phyloP scores from a whole-genome alignment of 148 eudicot species.

The Chenopodium formosanum region DNA sequence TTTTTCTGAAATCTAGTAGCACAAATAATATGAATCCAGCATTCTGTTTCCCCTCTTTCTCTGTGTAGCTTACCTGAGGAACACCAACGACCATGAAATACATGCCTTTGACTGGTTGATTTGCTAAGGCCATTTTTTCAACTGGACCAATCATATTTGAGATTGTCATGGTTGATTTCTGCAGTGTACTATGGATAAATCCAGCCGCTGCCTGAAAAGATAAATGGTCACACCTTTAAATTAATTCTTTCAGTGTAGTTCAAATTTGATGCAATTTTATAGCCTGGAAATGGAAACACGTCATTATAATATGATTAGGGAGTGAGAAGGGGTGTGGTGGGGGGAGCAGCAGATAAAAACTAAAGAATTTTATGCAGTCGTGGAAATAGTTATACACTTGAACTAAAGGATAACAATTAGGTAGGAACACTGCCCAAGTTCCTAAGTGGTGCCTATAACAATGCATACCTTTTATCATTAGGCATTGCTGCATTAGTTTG shows the following conservation, averaged over 20 bases:
- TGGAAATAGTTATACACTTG: too few relatives aligned
- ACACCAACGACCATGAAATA: conserved; percentile 60
- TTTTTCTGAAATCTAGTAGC: too few relatives aligned
- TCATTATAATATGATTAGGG: neutral
- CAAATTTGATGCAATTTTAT: neutral
- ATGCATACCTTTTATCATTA: too few relatives aligned
- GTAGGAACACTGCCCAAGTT: too few relatives aligned
- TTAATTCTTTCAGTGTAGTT: neutral
- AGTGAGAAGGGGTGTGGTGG: too few relatives aligned
- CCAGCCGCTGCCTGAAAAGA: conserved; percentile 45
- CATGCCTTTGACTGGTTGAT: conserved; percentile 51
- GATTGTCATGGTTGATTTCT: conserved; percentile 55
- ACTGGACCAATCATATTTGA: conserved; percentile 65
- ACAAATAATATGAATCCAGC: neutral
- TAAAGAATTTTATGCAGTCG: too few relatives aligned
- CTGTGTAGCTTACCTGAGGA: conserved; percentile 47
- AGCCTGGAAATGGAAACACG: neutral
- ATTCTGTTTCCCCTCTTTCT: neutral
- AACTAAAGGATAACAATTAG: too few relatives aligned
- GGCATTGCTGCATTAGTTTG: too few relatives aligned
- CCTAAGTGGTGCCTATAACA: too few relatives aligned
- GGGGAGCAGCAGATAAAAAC: too few relatives aligned
- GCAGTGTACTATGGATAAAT: conserved; percentile 46
- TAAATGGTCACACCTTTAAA: neutral
- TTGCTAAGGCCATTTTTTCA: conserved; percentile 47